Conservation (phyloP, 352 stramenopile species). For the Globisporangium recalcitrans region DNA sequence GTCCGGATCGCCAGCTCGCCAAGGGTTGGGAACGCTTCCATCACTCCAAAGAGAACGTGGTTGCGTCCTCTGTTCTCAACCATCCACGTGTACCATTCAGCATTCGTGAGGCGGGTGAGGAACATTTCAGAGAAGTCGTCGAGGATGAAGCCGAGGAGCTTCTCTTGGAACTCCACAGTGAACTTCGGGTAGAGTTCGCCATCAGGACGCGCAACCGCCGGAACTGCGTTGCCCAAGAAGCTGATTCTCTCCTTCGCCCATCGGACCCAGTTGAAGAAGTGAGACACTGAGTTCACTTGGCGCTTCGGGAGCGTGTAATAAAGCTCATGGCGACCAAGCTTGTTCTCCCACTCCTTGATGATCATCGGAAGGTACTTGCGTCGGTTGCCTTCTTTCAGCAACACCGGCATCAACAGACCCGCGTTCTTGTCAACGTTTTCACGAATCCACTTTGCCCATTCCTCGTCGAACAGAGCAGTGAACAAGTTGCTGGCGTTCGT, state of each 20-base stretch:
- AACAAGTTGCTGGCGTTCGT: slow-evolving; percentile 58
- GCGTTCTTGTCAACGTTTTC: slow-evolving; percentile 57
- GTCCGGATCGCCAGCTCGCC: slow-evolving; percentile 58
- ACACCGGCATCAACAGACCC: slow-evolving; percentile 28
- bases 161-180: slow-evolving; percentile 57
- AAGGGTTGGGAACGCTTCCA: slow-evolving; percentile 55
- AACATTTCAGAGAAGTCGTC: slow-evolving; percentile 58
- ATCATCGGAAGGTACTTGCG: slow-evolving; percentile 55
- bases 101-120: slow-evolving; percentile 51
- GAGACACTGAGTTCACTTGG: slow-evolving; percentile 48
- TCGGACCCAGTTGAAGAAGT: slow-evolving; percentile 74
- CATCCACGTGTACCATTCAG: slow-evolving; percentile 76
- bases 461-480: slow-evolving; percentile 43
- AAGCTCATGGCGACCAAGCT: slow-evolving; percentile 42
- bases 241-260: slow-evolving; percentile 78
- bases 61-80: slow-evolving; percentile 50
- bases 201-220: slow-evolving; percentile 34
- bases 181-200: slow-evolving; percentile 62
- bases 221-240: slow-evolving; percentile 48
- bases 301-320: slow-evolving; percentile 70
- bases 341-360: slow-evolving; percentile 59
- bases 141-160: slow-evolving; percentile 51
- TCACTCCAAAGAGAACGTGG: slow-evolving; percentile 59
- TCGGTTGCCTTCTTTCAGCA: slow-evolving; percentile 38
- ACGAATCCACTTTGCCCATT: slow-evolving; percentile 54